Conservation (phyloP, 352 stramenopile species). For the Globisporangium takayamanum region DNA sequence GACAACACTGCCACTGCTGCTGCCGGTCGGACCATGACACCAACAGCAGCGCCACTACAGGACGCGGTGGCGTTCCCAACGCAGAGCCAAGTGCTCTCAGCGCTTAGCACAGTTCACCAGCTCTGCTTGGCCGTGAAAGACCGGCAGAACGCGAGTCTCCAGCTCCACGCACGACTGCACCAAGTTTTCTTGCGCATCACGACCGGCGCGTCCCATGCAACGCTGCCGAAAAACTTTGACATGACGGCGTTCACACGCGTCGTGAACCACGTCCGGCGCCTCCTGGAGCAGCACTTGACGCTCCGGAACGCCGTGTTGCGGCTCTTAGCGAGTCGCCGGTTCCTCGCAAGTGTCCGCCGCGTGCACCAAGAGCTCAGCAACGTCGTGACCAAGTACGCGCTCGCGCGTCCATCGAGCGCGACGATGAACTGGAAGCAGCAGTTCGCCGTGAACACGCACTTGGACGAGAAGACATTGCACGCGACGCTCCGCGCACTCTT, state of each 20-base stretch:
- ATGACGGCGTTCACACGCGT: conserved; percentile 35
- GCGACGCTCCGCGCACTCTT: conserved; percentile 48
- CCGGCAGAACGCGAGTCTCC: conserved; percentile 32
- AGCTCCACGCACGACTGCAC: conserved; percentile 41
- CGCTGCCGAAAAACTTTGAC: conserved; percentile 19
- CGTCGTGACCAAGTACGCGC: conserved; percentile 21
- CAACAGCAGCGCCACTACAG: no score
- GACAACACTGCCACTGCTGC: no score
- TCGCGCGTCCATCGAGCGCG: conserved; percentile 23
- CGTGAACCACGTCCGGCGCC: conserved; percentile 32
- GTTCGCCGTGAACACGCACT: conserved; percentile 34
- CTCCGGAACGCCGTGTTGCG: conserved; percentile 31
- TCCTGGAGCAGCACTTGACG: conserved; percentile 35
- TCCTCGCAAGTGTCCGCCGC: conserved; percentile 28
- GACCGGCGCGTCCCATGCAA: conserved; percentile 20
- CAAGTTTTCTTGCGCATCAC: conserved; percentile 41
- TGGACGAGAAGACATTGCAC: conserved; percentile 54
- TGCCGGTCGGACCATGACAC: no score
- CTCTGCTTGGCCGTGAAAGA: conserved; percentile 41
- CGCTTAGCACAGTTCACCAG: conserved; percentile 27
- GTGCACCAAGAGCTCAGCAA: conserved; percentile 38
- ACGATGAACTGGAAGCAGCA: conserved; percentile 44
- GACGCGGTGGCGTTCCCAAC: neutral
- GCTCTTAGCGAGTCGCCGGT: conserved; percentile 32
- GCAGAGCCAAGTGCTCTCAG: conserved; percentile 27